A percentile compares a stretch with the other conserved stretches of the same genome.
Evolutionary conservation across 495 filamentous ascomycete genomes (phyloP).

Genomic region (Aspergillus sclerotioniger): DNA sequence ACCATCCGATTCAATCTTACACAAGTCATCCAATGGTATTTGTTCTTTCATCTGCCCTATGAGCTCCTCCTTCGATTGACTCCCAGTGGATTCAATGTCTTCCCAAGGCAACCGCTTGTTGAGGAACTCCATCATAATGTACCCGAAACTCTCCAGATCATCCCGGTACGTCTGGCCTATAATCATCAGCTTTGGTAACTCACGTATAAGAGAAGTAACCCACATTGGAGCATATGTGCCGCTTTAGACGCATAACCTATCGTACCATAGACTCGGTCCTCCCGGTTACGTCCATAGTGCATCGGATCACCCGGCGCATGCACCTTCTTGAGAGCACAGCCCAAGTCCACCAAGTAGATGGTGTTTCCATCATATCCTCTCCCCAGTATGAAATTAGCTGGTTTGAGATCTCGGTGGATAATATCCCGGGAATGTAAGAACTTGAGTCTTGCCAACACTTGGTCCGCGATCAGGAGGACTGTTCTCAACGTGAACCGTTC

Average conservation of each 20-base stretch:
- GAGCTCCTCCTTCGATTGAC: neutral
- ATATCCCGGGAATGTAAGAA: conserved; percentile 26
- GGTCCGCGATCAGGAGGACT: conserved; percentile 35
- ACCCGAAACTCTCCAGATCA: conserved; percentile 43
- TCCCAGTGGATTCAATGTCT: no score
- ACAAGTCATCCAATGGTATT: neutral
- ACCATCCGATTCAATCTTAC: neutral
- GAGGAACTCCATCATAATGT: conserved; percentile 37
- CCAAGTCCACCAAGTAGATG: conserved; percentile 33
- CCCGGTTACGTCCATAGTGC: neutral
- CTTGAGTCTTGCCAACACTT: conserved; percentile 13
- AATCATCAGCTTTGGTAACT: neutral
- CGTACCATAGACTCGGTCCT: neutral
- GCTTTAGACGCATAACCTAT: neutral
- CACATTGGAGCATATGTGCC: conserved; percentile 8
- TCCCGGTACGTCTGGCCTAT: conserved; percentile 17
- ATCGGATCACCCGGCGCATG: neutral
- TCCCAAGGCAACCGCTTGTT: conserved; percentile 41
- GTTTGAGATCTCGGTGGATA: conserved; percentile 39
- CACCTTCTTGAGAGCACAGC: conserved; percentile 11
- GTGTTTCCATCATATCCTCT: conserved; percentile 27
- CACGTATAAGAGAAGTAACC: neutral
- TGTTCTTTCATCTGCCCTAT: neutral
- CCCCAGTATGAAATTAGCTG: conserved; percentile 36
- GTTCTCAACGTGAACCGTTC: conserved; percentile 36